Percentiles rank a stretch among this genome's conserved stretches.
Conservation (phyloP, 805 yeast species). For the Schwanniomyces sp. region DNA sequence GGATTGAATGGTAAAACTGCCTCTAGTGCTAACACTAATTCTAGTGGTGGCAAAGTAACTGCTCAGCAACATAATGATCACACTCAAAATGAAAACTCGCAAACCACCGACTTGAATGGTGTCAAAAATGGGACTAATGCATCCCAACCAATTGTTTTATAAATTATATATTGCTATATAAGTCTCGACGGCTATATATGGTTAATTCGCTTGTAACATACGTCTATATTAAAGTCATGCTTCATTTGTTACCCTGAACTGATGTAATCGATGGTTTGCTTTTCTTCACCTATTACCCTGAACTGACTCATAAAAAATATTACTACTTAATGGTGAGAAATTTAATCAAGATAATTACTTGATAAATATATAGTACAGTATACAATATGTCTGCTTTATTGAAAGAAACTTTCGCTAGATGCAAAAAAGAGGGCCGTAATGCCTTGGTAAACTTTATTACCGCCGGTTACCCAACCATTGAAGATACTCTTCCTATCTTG, state of each 20-base stretch:
- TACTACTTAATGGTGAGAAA: neutral
- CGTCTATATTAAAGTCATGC: neutral
- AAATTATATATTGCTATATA: neutral
- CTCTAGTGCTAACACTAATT: slow-evolving; percentile 1
- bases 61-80: neutral
- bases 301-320: slow-evolving; percentile 23
- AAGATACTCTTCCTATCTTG: slow-evolving; percentile 83
- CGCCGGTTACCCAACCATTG: slow-evolving; percentile 88
- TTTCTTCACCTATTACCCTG: slow-evolving; percentile 21
- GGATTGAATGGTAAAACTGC: neutral
- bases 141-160: slow-evolving; percentile 11
- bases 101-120: neutral
- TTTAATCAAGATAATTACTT: neutral
- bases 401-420: slow-evolving; percentile 58
- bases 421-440: slow-evolving; percentile 68
- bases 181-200: neutral
- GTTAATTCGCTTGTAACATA: neutral
- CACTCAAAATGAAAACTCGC: neutral
- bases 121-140: slow-evolving; percentile 1
- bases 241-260: neutral
- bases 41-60: neutral
- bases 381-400: slow-evolving; percentile 50
- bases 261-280: slow-evolving; percentile 1
- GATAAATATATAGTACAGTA: neutral
- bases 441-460: slow-evolving; percentile 92